Base-by-base conservation (phyloP, 257 asterid species). In the Fraxinus cuspidata region DNA sequence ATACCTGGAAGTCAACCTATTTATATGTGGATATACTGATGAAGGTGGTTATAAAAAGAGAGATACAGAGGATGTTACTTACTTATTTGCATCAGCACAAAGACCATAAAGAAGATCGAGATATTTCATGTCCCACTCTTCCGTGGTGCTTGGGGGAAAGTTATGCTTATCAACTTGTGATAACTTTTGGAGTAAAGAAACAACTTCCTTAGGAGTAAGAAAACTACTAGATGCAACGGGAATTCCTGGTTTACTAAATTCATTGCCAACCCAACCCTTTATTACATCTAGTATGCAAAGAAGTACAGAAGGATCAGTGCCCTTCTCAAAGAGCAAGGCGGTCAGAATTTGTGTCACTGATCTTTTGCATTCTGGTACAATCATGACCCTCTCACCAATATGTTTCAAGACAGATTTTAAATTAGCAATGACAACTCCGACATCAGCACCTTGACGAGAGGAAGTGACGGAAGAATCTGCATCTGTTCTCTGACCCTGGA, bases 391-490 rank as follows among this genome's bases (percentile, higher is more conserved):
- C 83, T 92, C 99, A 42, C 83, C 87, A 74, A 90, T 88, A 78
- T 93, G 94, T 77, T 87, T 89, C 91, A 96, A 78, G 74, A 96
- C 94, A 69, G 99, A 92, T 78, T 87, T 93, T 77, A 96, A 81
- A 84, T 93, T 96, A 64, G 92, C 83, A 80, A 93, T 88, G 82
- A 89, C 94, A 51, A 86, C 94, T 72, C 98, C 98, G 74, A 87
- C 89, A 87, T 96, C 99, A 73, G 95, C 93, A 84, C 92, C 98
- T 86, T 96, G 99, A 78, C 97, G 99, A 77, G 98, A 92, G 80
- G 97, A 96, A 73, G 98, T 89, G 83, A 89, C 96, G 27, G 97
- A 92, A 78, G 98, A 89, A 87, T 96, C 99, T 79, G 94, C 84
- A 78, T 93, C 99, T 69, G 94, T 83, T 86, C 94, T 90, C 83